phyloP scores from a whole-genome alignment of 192 early-diverging fungal genomes.

The Gonapodya prolifera region DNA sequence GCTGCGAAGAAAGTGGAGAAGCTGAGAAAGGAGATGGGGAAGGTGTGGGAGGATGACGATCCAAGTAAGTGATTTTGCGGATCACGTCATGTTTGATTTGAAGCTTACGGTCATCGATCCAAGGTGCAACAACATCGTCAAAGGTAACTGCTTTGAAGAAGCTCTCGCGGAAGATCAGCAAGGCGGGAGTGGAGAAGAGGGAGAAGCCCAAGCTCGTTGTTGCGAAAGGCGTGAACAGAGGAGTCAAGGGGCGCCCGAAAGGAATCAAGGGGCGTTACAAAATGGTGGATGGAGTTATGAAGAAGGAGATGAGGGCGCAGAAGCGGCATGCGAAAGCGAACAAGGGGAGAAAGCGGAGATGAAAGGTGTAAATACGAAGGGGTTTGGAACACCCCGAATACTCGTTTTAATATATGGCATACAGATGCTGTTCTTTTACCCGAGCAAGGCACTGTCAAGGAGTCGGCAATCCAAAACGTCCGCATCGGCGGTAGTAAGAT shows the following conservation, averaged over 20 bases:
- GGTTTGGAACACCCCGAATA: no score
- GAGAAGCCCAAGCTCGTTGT: slow-evolving; percentile 81
- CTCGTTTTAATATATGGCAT: no score
- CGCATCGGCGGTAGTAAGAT: no score
- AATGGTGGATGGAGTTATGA: slow-evolving; percentile 97
- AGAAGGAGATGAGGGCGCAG: slow-evolving; percentile 79
- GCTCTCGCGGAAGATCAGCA: slow-evolving; percentile 64
- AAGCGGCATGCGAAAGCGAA: slow-evolving; percentile 59
- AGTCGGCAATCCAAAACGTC: no score
- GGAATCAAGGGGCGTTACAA: slow-evolving; percentile 93
- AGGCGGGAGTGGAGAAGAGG: slow-evolving; percentile 56
- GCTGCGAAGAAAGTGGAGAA: slow-evolving; percentile 10
- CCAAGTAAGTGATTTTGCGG: not conserved
- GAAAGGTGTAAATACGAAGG: no score
- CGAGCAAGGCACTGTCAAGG: no score
- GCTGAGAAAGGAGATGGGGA: not conserved
- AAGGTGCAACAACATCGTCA: slow-evolving; percentile 64
- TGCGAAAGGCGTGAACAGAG: slow-evolving; percentile 67
- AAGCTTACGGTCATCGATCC: not conserved
- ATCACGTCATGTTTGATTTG: no score
- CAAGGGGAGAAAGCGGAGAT: slow-evolving; percentile 23
- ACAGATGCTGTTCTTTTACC: no score
- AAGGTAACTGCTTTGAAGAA: slow-evolving; percentile 73
- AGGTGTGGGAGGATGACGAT: slow-evolving; percentile 3
- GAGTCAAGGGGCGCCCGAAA: slow-evolving; percentile 80